A percentile compares a stretch with the other conserved stretches of the same genome.
Conservation (phyloP, 768 basidiomycete genomes). For the Artomyces pyxidatus region DNA sequence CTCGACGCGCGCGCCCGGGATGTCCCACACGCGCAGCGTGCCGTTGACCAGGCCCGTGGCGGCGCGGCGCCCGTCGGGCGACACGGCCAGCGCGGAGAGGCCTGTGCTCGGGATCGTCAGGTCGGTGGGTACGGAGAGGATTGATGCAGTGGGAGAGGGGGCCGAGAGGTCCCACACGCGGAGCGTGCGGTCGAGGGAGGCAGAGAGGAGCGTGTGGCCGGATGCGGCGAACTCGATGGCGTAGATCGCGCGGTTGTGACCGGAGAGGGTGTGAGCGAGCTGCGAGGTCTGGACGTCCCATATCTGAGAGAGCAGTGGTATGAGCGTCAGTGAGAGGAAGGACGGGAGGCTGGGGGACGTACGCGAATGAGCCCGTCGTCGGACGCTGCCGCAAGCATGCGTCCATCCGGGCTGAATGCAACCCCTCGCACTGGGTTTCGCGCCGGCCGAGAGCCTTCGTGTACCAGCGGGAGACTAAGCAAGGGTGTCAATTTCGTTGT, state of each 20-base stretch:
- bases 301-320: background rate
- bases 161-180: background rate
- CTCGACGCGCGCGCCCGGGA: constrained; percentile 20
- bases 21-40: constrained; percentile 44
- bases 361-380: constrained; percentile 28
- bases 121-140: background rate
- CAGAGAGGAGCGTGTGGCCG: background rate
- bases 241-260: background rate
- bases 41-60: constrained; percentile 48
- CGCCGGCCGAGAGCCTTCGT: too few relatives aligned
- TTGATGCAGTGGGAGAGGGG: background rate
- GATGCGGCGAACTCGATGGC: background rate
- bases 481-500: too few relatives aligned
- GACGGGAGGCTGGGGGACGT: constrained; percentile 9
- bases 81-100: background rate
- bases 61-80: constrained; percentile 29
- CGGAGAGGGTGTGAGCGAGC: background rate
- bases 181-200: constrained; percentile 1
- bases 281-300: background rate
- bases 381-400: constrained; percentile 25
- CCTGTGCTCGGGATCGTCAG: background rate
- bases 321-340: background rate
- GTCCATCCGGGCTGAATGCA: constrained; percentile 24
- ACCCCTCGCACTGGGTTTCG: constrained; percentile 27
- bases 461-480: too few relatives aligned